phyloP scores from a whole-genome alignment of 2,329 filamentous ascomycete genomes.

The Cladosporium sp. region DNA sequence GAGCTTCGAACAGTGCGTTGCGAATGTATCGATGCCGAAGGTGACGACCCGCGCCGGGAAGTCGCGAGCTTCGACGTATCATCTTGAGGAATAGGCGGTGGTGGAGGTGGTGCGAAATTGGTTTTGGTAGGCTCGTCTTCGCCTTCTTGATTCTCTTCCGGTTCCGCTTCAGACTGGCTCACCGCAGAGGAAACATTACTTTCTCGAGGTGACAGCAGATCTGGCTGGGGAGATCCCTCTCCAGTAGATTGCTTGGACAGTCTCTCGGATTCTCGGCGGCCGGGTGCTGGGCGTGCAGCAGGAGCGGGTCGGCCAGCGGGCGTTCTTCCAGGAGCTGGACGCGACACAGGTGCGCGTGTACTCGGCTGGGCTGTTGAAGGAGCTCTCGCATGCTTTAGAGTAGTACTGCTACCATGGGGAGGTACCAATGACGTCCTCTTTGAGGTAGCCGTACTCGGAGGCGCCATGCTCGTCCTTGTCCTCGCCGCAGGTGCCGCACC shows the following conservation, averaged over 20 bases:
- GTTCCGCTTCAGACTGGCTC: slow-evolving; percentile 19
- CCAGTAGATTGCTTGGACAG: slow-evolving; percentile 21
- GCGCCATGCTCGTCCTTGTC: slow-evolving; percentile 52
- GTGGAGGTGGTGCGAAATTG: slow-evolving; percentile 30
- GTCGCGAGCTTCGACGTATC: slow-evolving; percentile 20
- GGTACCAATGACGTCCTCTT: slow-evolving; percentile 29
- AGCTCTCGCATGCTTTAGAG: slow-evolving; percentile 14
- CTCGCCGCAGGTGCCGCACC: slow-evolving; percentile 40
- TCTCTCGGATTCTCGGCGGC: slow-evolving; percentile 18
- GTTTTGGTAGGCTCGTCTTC: slow-evolving; percentile 20
- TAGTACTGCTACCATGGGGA: slow-evolving; percentile 30
- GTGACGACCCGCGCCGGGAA: slow-evolving; percentile 31
- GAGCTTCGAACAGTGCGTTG: slow-evolving; percentile 38
- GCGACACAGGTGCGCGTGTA: slow-evolving; percentile 14
- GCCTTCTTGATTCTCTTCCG: slow-evolving; percentile 17
- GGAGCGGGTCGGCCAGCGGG: slow-evolving; percentile 10
- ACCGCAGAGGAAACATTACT: slow-evolving; percentile 19
- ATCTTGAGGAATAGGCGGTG: slow-evolving; percentile 23
- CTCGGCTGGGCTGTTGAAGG: slow-evolving; percentile 16
- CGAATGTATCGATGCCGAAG: slow-evolving; percentile 28
- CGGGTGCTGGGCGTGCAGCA: slow-evolving; percentile 14
- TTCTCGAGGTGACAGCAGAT: slow-evolving; percentile 18
- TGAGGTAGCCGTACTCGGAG: slow-evolving; percentile 30
- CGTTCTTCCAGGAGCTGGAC: slow-evolving; percentile 14
- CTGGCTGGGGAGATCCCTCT: slow-evolving; percentile 5